Conservation (phyloP, 2,329 filamentous ascomycete species). For the Pseudogymnoascus sp. region DNA sequence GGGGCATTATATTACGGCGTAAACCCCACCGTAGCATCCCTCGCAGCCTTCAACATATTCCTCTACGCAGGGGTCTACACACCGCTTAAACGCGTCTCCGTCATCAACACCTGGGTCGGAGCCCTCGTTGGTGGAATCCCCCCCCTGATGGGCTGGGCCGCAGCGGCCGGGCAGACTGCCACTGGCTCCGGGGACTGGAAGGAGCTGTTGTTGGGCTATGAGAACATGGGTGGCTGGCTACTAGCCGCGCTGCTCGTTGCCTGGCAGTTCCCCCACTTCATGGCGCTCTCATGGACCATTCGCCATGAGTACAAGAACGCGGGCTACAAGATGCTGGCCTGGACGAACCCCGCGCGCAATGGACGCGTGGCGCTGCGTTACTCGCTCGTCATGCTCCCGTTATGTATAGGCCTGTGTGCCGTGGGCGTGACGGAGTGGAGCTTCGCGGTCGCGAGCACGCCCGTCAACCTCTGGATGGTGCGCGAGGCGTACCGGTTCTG, state of each 20-base stretch:
- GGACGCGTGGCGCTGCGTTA: constrained; percentile 83
- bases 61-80: constrained; percentile 92
- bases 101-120: constrained; percentile 90
- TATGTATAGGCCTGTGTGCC: constrained; percentile 74
- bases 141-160: constrained; percentile 96
- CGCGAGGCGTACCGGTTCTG: constrained; percentile 76
- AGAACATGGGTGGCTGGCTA: constrained; percentile 76
- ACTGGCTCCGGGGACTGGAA: constrained; percentile 67
- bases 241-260: constrained; percentile 77
- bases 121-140: constrained; percentile 89
- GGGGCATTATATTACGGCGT: constrained; percentile 78
- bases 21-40: constrained; percentile 83
- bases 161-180: constrained; percentile 81
- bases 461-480: constrained; percentile 80
- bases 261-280: constrained; percentile 99
- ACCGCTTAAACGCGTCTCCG: constrained; percentile 78
- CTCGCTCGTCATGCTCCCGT: constrained; percentile 73
- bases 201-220: constrained; percentile 65
- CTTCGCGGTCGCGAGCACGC: constrained; percentile 71
- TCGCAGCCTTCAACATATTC: constrained; percentile 76
- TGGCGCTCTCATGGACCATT: constrained; percentile 82
- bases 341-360: constrained; percentile 80
- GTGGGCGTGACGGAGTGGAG: constrained; percentile 76
- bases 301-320: constrained; percentile 76
- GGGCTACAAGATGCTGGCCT: constrained; percentile 67